Evolutionary conservation across 2,329 filamentous ascomycete species (phyloP).

Genomic region (Biscogniauxia mediterranea): DNA sequence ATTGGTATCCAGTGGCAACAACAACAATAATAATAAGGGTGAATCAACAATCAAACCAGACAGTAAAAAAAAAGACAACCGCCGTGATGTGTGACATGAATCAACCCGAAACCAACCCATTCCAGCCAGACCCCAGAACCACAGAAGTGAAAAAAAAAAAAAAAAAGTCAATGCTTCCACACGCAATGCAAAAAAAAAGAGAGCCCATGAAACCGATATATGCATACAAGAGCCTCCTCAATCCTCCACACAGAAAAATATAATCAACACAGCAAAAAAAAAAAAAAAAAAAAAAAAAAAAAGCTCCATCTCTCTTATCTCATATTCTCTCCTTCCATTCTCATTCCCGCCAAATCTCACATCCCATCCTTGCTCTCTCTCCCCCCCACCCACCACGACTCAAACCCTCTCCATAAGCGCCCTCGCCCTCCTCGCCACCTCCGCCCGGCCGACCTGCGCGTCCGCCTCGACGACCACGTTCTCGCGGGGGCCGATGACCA

Average conservation of each 20-base stretch:
- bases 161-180: not conserved
- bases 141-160: not conserved
- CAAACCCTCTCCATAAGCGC: conserved; percentile 17
- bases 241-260: not conserved
- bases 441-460: conserved; percentile 33
- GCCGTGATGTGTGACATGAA: not conserved
- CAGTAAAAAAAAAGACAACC: not conserved
- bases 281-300: too few relatives aligned
- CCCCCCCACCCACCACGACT: not conserved
- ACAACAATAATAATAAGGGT: not conserved
- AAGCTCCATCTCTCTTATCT: not conserved
- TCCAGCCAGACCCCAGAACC: not conserved
- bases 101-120: not conserved
- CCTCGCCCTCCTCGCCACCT: conserved; percentile 32
- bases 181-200: not conserved
- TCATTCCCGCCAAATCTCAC: not conserved
- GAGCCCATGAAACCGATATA: not conserved
- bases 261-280: too few relatives aligned
- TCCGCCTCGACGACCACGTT: conserved; percentile 55
- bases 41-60: not conserved
- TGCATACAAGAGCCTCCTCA: not conserved
- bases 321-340: not conserved
- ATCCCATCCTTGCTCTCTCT: not conserved
- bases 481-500: conserved; percentile 52
- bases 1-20: not conserved